Evolutionary conservation across 2,329 filamentous ascomycete genomes (phyloP).

Genomic region (Cercospora sojina): DNA sequence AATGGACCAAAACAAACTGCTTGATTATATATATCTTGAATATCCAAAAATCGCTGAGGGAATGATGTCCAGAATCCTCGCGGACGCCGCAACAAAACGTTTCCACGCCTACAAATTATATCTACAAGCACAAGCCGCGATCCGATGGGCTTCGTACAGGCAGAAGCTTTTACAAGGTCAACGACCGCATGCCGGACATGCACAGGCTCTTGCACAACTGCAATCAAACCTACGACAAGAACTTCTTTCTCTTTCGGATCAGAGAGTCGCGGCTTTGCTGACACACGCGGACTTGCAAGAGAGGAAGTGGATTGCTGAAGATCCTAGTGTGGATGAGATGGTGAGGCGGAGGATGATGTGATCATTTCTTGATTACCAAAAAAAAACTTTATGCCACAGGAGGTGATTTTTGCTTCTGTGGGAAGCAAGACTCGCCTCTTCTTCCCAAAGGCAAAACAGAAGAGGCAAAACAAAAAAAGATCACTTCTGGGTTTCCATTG

Average conservation of each 20-base stretch:
- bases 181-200: conserved; percentile 49
- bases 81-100: conserved; percentile 59
- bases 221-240: conserved; percentile 54
- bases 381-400: no score
- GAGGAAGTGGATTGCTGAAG: conserved; percentile 62
- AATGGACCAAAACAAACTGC: no score
- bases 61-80: conserved; percentile 53
- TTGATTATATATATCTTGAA: no score
- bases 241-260: conserved; percentile 57
- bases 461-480: background rate
- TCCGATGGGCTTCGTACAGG: conserved; percentile 59
- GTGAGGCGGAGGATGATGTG: conserved; percentile 15
- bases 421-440: background rate
- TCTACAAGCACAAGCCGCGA: conserved; percentile 57
- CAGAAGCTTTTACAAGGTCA: conserved; percentile 53
- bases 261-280: conserved; percentile 56
- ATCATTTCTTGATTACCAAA: no score
- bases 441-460: background rate
- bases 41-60: background rate
- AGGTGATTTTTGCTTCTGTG: background rate
- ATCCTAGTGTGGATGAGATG: conserved; percentile 52
- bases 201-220: conserved; percentile 50
- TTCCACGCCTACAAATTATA: conserved; percentile 63
- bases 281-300: conserved; percentile 55
- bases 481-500: background rate